Evolutionary conservation across 495 filamentous ascomycete genomes (phyloP), one percentile per base, ranked within the genome.

Genomic region (Aspergillus kassunensis): DNA sequence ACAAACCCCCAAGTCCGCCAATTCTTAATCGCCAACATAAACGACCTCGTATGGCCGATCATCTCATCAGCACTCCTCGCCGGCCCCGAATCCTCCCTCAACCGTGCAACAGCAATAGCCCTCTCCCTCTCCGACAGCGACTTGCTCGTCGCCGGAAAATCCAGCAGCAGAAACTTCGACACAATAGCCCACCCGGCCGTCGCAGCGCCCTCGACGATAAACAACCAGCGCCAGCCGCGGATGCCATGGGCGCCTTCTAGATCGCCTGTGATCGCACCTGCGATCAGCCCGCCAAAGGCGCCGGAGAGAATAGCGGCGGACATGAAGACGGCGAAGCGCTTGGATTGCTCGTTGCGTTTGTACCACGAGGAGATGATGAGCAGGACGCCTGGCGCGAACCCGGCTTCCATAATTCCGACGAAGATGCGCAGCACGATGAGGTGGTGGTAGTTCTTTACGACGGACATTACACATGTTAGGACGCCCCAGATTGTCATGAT

Each of bases 221-320:
- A 90, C 2, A 89, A 75, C 69, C 86, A 89, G 16, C 82, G 71
- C 87, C 87, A 90, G 5, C 73, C 68, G 4, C 65, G 62, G 51
- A 89, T 90, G 29, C 81, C 82, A 23, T 79, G 66, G 2, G 44
- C 62, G 1, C 65, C 67, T 15, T 66, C 61, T 2, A 70, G 54
- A 2, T 54, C 49, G 8, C 56, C 43, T 9, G 60, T 49, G 20
- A 70, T 77, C 2, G 58, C 73, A 9, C 69, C 74, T 6, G 78
- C 75, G 11, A 81, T 55, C 6, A 80, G 53, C 4, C 77, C 72
- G n/a, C 76, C 76, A 42, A 80, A 78, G 1, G 76, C 76, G 36
- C 75, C 76, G 0, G 74, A 72, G 7, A 68, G 46, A n/a, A 77
- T 70, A 0, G 72, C 72, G 6, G 74, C 77, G 13, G 69, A 72